Evolutionary conservation across 2,329 filamentous ascomycete species (phyloP).

Genomic region (Beauveria sp.): DNA sequence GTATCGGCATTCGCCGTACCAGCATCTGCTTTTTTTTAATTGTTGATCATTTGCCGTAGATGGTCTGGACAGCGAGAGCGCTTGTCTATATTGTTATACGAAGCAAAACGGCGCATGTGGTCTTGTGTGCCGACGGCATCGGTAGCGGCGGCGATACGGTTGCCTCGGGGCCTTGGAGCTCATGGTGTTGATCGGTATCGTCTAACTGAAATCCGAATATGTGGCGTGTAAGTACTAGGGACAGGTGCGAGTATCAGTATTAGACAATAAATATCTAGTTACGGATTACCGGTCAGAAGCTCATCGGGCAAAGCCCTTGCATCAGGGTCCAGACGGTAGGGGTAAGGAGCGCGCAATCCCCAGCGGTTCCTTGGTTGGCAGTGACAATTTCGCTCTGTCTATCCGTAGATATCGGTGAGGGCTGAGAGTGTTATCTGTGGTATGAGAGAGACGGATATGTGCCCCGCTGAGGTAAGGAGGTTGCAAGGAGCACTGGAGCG

Average conservation of each 20-base stretch:
- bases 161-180: no score
- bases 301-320: not conserved
- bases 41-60: not conserved
- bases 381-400: not conserved
- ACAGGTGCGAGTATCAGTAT: not conserved
- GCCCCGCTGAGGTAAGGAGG: not conserved
- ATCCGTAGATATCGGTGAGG: not conserved
- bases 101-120: not conserved
- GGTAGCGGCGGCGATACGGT: not conserved
- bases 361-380: not conserved
- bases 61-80: not conserved
- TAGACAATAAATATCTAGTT: not conserved
- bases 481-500: not conserved
- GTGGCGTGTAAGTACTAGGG: not conserved
- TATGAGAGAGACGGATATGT: not conserved
- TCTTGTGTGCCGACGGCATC: not conserved
- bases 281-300: not conserved
- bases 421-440: not conserved
- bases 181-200: not conserved
- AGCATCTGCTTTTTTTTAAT: not conserved
- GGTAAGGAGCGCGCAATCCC: not conserved
- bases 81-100: no score
- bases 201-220: not conserved
- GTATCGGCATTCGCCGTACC: not conserved
- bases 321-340: not conserved